These are phyloP conservation scores for Cercospora sesami DNA, from an alignment of 2,329 filamentous ascomycete species.

Conservation along the genomic window DNA sequence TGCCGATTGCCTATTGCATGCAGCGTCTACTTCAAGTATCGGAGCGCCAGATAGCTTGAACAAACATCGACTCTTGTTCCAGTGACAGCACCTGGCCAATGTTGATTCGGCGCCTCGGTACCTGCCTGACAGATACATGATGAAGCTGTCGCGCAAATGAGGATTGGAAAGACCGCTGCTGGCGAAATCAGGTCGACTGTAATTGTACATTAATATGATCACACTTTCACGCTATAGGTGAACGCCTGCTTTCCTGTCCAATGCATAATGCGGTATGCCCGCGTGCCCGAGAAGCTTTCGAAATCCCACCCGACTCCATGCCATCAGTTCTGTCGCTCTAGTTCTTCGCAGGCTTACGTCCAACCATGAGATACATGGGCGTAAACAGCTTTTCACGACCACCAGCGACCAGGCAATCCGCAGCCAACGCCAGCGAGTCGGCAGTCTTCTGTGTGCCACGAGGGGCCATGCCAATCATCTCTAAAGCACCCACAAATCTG, in stretches of 20 bases:
- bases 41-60: neutral
- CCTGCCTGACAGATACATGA: neutral
- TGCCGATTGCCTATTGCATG: neutral
- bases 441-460: slow-evolving; percentile 89
- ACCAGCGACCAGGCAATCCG: slow-evolving; percentile 83
- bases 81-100: neutral
- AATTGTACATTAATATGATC: slow-evolving; percentile 12
- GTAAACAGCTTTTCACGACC: slow-evolving; percentile 89
- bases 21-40: neutral
- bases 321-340: slow-evolving; percentile 1
- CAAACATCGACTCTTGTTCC: neutral
- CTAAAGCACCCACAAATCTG: slow-evolving; percentile 74
- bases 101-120: neutral
- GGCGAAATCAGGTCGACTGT: slow-evolving; percentile 4
- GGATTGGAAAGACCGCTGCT: neutral
- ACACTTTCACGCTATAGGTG: slow-evolving; percentile 1
- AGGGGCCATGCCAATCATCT: slow-evolving; percentile 75
- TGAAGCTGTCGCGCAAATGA: neutral
- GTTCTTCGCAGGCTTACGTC: slow-evolving; percentile 66
- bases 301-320: neutral
- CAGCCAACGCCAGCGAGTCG: slow-evolving; percentile 78
- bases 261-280: neutral
- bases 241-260: slow-evolving; percentile 5
- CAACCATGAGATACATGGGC: slow-evolving; percentile 97
- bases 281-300: slow-evolving; percentile 3